Base-by-base conservation (phyloP, 2,329 filamentous ascomycete genomes). In the Arthrobotrys musiformis region DNA sequence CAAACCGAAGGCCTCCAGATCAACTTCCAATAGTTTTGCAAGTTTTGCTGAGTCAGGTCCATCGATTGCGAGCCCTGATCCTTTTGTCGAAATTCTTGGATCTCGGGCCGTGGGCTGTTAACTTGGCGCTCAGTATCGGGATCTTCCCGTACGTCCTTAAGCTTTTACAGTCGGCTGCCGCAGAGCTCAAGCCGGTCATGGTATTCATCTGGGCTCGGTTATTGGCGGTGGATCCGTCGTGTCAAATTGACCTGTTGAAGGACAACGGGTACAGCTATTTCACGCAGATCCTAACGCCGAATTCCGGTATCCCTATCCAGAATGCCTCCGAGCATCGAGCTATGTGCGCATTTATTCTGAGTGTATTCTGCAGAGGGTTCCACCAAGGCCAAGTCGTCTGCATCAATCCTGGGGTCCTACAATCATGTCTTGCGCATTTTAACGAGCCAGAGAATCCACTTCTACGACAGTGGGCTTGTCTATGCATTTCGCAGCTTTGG, bases 71-170 rank as follows among this genome's bases (percentile, higher is more conserved):
- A 60, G 95, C 95, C 15, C 87, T 99, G 78, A 96, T 99, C 63
- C 86, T 99, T 5, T 87, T 99, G 0, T 95, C 94, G 72, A 93
- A 93, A 79, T 99, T 99, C 83, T 86, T 99, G 19, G 95, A 99
- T 81, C 88, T 98, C 42, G 95, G 95, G 0, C 95, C 95, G 0
- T 99, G 95, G 95, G 96, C 95, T 30, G 95, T 99, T n/a, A 95
- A 98, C 83, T 89, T 99, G 44, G 95, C 95, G 15, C 87, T 99
- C 15, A 97, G 94, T 83, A 99, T 99, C 78, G 95, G 95, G 24
- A 99, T 99, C 79, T 99, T 99, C 83, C 95, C 95, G 0, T 99
- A 99, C 82, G 95, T 99, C n/a, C 86, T 99, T 35, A 99, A 99
- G 84, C 86, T 99, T 26, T 86, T 99, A 17, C 95, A 99, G 83